Base-by-base conservation (phyloP, 805 yeast species). In the Hanseniaspora singularis region DNA sequence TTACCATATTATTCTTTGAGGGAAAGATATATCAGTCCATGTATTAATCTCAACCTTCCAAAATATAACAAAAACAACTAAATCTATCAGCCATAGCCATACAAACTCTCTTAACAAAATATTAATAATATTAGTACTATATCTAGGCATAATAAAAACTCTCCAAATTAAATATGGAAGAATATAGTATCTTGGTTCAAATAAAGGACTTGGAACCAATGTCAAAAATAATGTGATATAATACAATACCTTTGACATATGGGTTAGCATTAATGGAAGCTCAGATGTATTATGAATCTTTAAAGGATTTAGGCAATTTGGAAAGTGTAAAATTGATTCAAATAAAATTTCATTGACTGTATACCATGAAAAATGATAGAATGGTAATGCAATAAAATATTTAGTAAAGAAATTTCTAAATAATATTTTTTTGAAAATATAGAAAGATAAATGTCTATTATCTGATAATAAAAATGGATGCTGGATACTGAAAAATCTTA, bases 391-490 rank as follows among this genome's bases (percentile, higher is more conserved):
- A 5, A 75, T 54, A 49, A 70, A 65, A 45, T 73, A 66, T 16
- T 75, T 67, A 48, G 71, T 69, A 49, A 69, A 60, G 19, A 68
- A 64, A 53, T 73, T 64, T 23, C 47, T 51, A 15, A 55, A 56
- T 38, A 89, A 72, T 23, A 92, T 55, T 49, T 72, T 73, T 49
- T 77, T 74, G 74, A 83, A 84, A 31, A 92, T 64, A 62, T 92
- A 92, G 60, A 92, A 92, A 0, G 95, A 78, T 60, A 78, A 86
- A 62, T 92, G 98, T 55, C 98, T 74, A 64, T 92, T 92, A 61
- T 92, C 98, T 0, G 97, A 94, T 37, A 89, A 68, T 33, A 92
- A 62, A 61, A 89, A 92, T 7, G 96, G 96, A 61, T 92, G 98
- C 2, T 77, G 79, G 2, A 80, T 66, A 0, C 96, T 83, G 60